Percentiles rank a stretch among this genome's conserved stretches.
Conservation (phyloP, 257 asterid species). For the Verbena officinalis region DNA sequence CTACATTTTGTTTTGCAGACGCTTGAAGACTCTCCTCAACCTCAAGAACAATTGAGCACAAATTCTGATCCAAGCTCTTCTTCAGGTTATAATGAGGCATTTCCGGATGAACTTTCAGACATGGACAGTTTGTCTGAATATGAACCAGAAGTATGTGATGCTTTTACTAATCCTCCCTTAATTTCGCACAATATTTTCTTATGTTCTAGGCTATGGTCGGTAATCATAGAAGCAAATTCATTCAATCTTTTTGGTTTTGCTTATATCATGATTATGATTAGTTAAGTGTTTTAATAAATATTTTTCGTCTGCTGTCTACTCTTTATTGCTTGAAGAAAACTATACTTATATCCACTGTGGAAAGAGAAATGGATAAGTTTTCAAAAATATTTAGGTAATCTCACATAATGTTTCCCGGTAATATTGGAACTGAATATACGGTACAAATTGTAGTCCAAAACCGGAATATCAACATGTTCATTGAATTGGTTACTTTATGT, state of each 20-base stretch:
- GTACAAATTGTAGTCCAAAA: neutral
- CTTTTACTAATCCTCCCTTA: conserved; percentile 13
- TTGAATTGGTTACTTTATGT: neutral
- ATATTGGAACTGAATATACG: neutral
- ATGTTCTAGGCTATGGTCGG: neutral
- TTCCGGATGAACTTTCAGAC: conserved; percentile 52
- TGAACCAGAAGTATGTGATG: conserved; percentile 50
- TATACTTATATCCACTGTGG: neutral
- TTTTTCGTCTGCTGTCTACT: neutral
- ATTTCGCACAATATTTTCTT: conserved; percentile 15
- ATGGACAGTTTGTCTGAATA: conserved; percentile 65
- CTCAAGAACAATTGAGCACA: conserved; percentile 41
- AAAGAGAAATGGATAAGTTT: neutral
- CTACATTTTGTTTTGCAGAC: conserved; percentile 46
- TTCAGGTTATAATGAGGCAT: conserved; percentile 57
- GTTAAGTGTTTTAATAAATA: conserved; percentile 9
- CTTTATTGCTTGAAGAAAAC: neutral
- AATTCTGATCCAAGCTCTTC: conserved; percentile 60
- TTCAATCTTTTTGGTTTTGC: neutral
- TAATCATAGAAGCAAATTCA: conserved; percentile 14
- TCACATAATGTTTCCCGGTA: neutral
- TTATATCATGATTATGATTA: conserved; percentile 11
- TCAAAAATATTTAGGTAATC: neutral
- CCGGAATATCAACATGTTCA: neutral
- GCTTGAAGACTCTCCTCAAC: conserved; percentile 64